phyloP scores from a whole-genome alignment of 2,329 filamentous ascomycete genomes.

The Colletotrichum theobromicola region DNA sequence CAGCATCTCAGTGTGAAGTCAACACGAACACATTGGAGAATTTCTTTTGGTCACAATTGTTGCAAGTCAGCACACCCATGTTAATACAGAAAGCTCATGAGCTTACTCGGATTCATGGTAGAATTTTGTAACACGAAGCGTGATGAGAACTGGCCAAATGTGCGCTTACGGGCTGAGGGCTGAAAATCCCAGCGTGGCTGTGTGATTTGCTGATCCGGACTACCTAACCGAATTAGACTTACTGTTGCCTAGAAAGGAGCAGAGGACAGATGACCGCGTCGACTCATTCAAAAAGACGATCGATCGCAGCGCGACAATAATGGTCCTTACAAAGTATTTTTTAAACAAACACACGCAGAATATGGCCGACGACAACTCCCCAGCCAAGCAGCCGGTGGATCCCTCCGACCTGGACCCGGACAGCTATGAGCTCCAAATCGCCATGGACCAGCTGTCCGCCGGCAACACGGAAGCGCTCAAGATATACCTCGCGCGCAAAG shows the following conservation, averaged over 20 bases:
- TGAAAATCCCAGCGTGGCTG: neutral
- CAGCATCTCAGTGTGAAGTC: neutral
- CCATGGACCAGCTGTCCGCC: constrained; percentile 1
- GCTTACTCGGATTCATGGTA: neutral
- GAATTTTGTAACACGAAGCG: neutral
- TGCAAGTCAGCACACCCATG: neutral
- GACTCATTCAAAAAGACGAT: neutral
- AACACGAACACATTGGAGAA: neutral
- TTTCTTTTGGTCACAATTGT: neutral
- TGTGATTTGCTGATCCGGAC: neutral
- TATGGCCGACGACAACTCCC: neutral
- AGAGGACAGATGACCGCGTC: neutral
- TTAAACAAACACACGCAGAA: neutral
- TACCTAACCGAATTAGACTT: neutral
- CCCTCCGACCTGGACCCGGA: neutral
- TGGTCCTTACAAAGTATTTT: neutral
- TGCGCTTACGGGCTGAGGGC: neutral
- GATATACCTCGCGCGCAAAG: neutral
- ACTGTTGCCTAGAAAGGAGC: neutral
- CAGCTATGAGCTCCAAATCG: neutral
- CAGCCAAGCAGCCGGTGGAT: neutral
- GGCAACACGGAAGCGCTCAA: neutral
- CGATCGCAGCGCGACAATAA: rapidly evolving
- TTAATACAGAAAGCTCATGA: neutral
- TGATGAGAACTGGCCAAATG: neutral